Evolutionary conservation across 2,329 filamentous ascomycete genomes (phyloP).

Genomic region (Nemania bipapillata): DNA sequence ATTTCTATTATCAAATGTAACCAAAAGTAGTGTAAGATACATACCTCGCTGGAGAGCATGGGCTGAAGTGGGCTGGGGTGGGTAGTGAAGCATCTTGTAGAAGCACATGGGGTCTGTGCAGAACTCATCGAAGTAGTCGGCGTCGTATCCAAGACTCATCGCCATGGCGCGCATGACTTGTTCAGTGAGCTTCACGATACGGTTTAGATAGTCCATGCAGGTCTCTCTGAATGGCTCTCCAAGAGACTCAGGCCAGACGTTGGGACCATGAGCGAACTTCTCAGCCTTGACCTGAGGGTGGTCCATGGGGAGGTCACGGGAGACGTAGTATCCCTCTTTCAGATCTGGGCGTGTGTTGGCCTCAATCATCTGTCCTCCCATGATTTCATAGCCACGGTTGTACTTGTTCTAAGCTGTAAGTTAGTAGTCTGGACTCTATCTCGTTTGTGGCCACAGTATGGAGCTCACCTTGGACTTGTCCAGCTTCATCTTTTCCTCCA

Average conservation of each 20-base stretch:
- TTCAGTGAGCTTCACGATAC: slow-evolving; percentile 55
- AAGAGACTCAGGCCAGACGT: slow-evolving; percentile 57
- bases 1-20: slow-evolving; percentile 6
- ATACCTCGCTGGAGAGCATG: slow-evolving; percentile 21
- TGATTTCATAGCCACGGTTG: slow-evolving; percentile 34
- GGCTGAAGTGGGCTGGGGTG: slow-evolving; percentile 54
- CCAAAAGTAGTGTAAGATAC: slow-evolving; percentile 44
- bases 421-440: background rate
- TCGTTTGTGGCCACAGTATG: background rate
- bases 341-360: slow-evolving; percentile 38
- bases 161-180: slow-evolving; percentile 58
- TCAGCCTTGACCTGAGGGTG: slow-evolving; percentile 57
- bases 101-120: slow-evolving; percentile 58
- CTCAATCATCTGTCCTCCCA: slow-evolving; percentile 34
- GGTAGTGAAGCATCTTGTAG: slow-evolving; percentile 62
- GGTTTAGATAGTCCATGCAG: slow-evolving; percentile 56
- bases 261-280: slow-evolving; percentile 57
- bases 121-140: slow-evolving; percentile 58
- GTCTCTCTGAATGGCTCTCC: slow-evolving; percentile 53
- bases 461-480: slow-evolving; percentile 14
- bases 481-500: slow-evolving; percentile 29
- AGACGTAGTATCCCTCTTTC: slow-evolving; percentile 54
- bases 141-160: slow-evolving; percentile 55
- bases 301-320: slow-evolving; percentile 54
- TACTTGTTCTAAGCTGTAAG: slow-evolving; percentile 16